Conservation (phyloP, 805 yeast genomes). For the Blastobotrys attinorum region DNA sequence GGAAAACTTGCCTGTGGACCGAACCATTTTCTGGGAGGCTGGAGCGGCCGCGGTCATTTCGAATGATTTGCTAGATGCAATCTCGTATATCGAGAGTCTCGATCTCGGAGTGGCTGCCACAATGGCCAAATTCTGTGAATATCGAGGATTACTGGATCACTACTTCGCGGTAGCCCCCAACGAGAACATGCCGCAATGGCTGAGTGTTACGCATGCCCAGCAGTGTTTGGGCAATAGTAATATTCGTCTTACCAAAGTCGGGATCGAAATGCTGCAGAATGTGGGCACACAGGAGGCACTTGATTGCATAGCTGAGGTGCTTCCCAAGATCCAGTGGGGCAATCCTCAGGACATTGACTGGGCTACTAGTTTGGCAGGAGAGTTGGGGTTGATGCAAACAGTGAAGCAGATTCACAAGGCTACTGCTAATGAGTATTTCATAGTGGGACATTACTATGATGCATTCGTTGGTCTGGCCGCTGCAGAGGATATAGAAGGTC, state of each 20-base stretch:
- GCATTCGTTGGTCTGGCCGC: conserved; percentile 22
- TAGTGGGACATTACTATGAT: conserved; percentile 10
- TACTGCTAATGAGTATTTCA: conserved; percentile 5
- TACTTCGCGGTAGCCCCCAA: conserved; percentile 18
- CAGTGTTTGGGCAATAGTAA: conserved; percentile 13
- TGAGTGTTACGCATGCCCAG: conserved; percentile 20
- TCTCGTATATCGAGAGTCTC: conserved; percentile 17
- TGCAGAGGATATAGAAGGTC: conserved; percentile 15
- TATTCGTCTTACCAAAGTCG: conserved; percentile 17
- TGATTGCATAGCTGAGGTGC: conserved; percentile 13
- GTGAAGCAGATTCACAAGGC: conserved; percentile 6
- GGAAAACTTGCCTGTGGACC: conserved; percentile 20
- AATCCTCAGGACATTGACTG: conserved; percentile 14
- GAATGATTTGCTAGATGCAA: conserved; percentile 21
- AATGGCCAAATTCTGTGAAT: conserved; percentile 24
- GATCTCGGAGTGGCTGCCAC: conserved; percentile 26
- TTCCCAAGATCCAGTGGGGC: conserved; percentile 5
- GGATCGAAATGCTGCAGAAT: conserved; percentile 21
- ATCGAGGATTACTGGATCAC: conserved; percentile 21
- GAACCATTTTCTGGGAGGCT: conserved; percentile 21
- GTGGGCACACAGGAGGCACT: conserved; percentile 15
- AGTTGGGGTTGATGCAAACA: conserved; percentile 4
- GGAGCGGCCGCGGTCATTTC: conserved; percentile 24
- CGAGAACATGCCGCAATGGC: conserved; percentile 17
- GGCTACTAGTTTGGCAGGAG: conserved; percentile 6